Evolutionary conservation across 345 rosid species (phyloP), one percentile per base, ranked within the genome.

Genomic region (Triadica sebifera): DNA sequence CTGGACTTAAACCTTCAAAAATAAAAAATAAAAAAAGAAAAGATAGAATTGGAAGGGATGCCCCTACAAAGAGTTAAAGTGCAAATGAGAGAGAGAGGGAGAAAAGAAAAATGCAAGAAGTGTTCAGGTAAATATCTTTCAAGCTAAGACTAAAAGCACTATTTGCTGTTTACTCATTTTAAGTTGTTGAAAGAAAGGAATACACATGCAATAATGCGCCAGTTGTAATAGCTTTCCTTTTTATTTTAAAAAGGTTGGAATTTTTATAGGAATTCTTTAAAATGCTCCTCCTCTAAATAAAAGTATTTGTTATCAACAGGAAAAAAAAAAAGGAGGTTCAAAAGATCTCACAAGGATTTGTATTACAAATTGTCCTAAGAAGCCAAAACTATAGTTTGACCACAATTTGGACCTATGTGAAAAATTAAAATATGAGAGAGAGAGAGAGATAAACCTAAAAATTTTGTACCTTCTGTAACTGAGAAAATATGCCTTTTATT

Each of bases 401-500:
- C 46, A 62, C 66, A 63, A 63, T 63, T 7, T 20, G n/a, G 29
- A 57, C 24, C 29, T 22, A 43, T 10, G 10, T 1, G 9, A 43
- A 6, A 43, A 10, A 43, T 7, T 8, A 43, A 43, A 43, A 10
- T 4, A 4, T 41, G 0, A 57, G 6, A 17, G 15, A 5, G 20
- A 57, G 12, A n/a, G 20, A 0, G 11, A 55, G n/a, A n/a, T 34
- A 38, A 57, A 8, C 4, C 2, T 12, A 38, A 8, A 16, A 39
- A 63, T 13, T 8, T 64, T 64, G 51, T 64, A 64, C 68, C 51
- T 64, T 41, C 12, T 64, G 24, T 41, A 64, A 64, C 24, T 17
- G 51, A 64, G 22, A 64, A 62, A 13, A 64, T 7, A 39, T 64
- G 47, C 41, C 68, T 17, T 64, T 64, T 64, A 64, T 64, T 41